Evolutionary conservation across 139 green algal species (phyloP).

Genomic region (Dunaliella primolecta): DNA sequence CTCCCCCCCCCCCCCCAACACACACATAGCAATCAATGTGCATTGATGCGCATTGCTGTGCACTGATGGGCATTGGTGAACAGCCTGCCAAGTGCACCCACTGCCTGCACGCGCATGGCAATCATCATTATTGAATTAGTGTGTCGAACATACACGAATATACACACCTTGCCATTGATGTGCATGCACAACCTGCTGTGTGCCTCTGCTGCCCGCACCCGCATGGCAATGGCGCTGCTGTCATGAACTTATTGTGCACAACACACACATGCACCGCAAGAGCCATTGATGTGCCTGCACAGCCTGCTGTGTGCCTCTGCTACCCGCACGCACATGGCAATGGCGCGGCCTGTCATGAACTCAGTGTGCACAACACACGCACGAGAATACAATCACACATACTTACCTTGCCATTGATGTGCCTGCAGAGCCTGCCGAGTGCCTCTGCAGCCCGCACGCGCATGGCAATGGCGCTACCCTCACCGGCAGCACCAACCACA

Average conservation of each 20-base stretch:
- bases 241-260: no score
- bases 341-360: no score
- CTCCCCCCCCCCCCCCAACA: no score
- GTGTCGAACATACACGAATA: background rate
- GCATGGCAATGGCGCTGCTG: slow-evolving; percentile 48
- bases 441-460: slow-evolving; percentile 47
- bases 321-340: no score
- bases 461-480: slow-evolving; percentile 51
- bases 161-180: background rate
- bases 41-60: no score
- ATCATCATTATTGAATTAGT: no score
- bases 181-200: slow-evolving; percentile 28
- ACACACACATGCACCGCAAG: background rate
- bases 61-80: no score
- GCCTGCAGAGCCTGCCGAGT: slow-evolving; percentile 27
- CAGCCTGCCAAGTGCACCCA: no score
- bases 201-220: slow-evolving; percentile 44
- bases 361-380: background rate
- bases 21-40: no score
- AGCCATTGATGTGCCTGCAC: background rate
- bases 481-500: slow-evolving; percentile 19
- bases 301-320: no score
- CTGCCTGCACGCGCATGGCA: no score
- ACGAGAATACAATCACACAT: background rate
- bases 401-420: background rate